Percentiles rank a stretch among this genome's conserved stretches.
These are phyloP conservation scores for Aureobasidium sp. DNA, from an alignment of 2,329 filamentous ascomycete genomes.

Conservation along the genomic window DNA sequence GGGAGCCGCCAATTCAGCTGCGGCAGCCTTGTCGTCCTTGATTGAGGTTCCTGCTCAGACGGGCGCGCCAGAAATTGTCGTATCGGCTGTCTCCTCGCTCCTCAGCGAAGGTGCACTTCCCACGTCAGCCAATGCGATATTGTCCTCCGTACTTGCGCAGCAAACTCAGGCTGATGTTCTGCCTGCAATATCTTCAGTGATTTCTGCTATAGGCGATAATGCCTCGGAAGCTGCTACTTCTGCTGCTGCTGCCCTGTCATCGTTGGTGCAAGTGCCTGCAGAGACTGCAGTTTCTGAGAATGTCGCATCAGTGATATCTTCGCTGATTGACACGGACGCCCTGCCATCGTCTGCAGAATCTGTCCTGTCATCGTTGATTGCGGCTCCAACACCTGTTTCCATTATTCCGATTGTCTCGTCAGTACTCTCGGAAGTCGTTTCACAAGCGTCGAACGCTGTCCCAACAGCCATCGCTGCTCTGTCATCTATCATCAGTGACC, in stretches of 20 bases:
- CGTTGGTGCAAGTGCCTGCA: not conserved
- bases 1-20: no score
- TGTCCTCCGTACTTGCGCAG: not conserved
- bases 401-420: not conserved
- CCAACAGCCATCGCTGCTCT: not conserved
- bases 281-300: not conserved
- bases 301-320: not conserved
- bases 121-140: not conserved
- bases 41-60: no score
- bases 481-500: not conserved
- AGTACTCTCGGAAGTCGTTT: not conserved
- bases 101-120: not conserved
- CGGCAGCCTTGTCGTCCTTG: no score
- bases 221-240: not conserved
- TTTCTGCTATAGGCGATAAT: not conserved
- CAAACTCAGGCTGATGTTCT: not conserved
- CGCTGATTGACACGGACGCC: not conserved
- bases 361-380: not conserved
- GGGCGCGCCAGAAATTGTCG: no score
- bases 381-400: not conserved
- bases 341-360: not conserved
- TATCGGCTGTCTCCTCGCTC: no score
- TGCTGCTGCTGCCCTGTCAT: not conserved
- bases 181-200: not conserved
- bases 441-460: not conserved